phyloP scores from a whole-genome alignment of 441 rosid species.

The Erodium moschatum region DNA sequence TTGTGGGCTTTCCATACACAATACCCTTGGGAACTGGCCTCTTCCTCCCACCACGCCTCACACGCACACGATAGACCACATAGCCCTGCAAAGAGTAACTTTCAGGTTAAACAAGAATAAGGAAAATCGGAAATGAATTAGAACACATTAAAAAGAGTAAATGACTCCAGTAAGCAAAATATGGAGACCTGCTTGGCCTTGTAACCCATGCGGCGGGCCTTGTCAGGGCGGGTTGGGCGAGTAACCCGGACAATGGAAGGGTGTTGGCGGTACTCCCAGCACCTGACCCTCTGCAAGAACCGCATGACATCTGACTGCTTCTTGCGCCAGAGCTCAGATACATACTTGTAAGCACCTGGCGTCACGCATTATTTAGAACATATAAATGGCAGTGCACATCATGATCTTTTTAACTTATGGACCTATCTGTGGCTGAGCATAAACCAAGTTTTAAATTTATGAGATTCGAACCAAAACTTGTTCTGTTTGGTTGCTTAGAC shows the following conservation, averaged over 20 bases:
- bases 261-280: constrained; percentile 64
- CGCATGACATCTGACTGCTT: constrained; percentile 71
- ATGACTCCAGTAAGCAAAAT: no score
- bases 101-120: no score
- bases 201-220: constrained; percentile 55
- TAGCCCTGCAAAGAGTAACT: constrained; percentile 42
- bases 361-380: no score
- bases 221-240: constrained; percentile 59
- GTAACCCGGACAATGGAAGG: constrained; percentile 54
- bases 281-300: constrained; percentile 58
- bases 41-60: constrained; percentile 1
- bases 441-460: no score
- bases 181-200: constrained; percentile 40
- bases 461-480: no score
- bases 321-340: constrained; percentile 69
- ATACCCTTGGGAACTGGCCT: constrained; percentile 6
- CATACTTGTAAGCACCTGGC: constrained; percentile 54
- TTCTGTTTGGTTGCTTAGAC: no score
- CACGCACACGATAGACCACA: constrained; percentile 43
- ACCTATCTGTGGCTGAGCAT: no score
- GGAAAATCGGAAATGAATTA: no score
- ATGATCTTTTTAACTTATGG: no score
- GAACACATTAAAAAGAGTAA: no score
- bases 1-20: constrained; percentile 44
- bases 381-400: no score